Evolutionary conservation across 108 stramenopile species (phyloP).

Genomic region (Cyclotella atomus): DNA sequence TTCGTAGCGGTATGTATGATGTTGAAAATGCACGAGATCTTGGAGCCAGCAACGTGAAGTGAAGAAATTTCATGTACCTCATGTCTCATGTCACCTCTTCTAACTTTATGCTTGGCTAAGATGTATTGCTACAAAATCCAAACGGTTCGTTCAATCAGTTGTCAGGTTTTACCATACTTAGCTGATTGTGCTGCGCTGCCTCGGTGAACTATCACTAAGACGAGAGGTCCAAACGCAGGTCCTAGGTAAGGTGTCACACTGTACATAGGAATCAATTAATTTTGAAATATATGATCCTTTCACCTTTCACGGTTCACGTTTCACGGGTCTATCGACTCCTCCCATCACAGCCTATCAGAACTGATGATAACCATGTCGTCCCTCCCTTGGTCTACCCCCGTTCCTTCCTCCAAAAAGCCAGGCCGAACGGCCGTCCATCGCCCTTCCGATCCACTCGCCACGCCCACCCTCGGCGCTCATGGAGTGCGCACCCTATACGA

Average conservation of each 20-base stretch:
- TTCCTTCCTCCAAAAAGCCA: constrained; percentile 35
- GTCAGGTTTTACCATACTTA: too few species aligned
- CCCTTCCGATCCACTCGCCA: constrained; percentile 49
- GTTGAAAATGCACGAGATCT: background rate
- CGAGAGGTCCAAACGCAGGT: background rate
- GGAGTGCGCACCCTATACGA: constrained; percentile 85
- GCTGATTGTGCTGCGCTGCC: too few species aligned
- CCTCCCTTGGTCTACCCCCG: constrained; percentile 40
- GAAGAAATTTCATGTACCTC: background rate
- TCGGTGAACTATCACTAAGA: too few species aligned
- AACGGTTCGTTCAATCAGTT: too few species aligned
- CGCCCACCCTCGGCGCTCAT: constrained; percentile 62
- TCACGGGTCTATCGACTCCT: too few species aligned
- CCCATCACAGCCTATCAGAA: too few species aligned
- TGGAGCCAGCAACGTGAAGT: too few species aligned
- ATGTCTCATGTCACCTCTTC: background rate
- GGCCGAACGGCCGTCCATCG: constrained; percentile 48
- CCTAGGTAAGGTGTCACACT: background rate
- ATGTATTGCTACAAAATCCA: too few species aligned
- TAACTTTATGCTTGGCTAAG: too few species aligned
- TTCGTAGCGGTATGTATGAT: background rate
- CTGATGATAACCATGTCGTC: too few species aligned
- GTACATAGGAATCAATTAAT: background rate
- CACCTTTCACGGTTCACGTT: too few species aligned
- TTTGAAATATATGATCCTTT: too few species aligned